Conservation (phyloP, 805 yeast species). For the Kregervanrija fluxuum region DNA sequence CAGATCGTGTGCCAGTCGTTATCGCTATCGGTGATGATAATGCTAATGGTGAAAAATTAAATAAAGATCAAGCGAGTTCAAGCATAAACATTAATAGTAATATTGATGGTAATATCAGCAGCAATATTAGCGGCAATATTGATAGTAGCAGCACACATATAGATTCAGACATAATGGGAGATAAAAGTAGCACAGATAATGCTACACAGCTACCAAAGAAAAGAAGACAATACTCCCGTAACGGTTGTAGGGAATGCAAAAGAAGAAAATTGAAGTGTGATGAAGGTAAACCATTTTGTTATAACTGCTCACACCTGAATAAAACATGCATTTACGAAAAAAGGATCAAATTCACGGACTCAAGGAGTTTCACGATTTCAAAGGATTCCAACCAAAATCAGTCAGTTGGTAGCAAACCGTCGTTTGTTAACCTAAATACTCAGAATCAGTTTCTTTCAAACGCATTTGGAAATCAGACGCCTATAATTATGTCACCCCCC, state of each 20-base stretch:
- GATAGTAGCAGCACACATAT: no score
- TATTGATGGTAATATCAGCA: no score
- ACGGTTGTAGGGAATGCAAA: conserved; percentile 41
- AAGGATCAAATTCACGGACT: conserved; percentile 25
- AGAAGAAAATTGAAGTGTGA: conserved; percentile 37
- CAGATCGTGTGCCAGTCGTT: background rate
- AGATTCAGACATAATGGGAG: no score
- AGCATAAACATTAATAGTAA: no score
- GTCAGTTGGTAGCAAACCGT: conserved; percentile 12
- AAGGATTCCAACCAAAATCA: conserved; percentile 4
- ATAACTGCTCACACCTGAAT: conserved; percentile 32
- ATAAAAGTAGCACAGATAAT: no score
- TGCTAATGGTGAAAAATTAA: background rate
- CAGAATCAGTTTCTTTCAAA: no score
- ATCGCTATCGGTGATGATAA: background rate
- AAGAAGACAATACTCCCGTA: conserved; percentile 36
- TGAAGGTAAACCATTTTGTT: conserved; percentile 32
- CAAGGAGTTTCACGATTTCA: conserved; percentile 21
- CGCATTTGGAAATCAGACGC: no score
- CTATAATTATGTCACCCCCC: no score
- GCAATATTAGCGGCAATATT: no score
- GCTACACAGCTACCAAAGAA: conserved; percentile 14
- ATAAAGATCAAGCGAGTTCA: background rate
- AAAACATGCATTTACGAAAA: conserved; percentile 33
- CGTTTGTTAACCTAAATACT: no score